Base-by-base conservation (phyloP, 202 grass and related monocot genomes). In the Panicum hallii region DNA sequence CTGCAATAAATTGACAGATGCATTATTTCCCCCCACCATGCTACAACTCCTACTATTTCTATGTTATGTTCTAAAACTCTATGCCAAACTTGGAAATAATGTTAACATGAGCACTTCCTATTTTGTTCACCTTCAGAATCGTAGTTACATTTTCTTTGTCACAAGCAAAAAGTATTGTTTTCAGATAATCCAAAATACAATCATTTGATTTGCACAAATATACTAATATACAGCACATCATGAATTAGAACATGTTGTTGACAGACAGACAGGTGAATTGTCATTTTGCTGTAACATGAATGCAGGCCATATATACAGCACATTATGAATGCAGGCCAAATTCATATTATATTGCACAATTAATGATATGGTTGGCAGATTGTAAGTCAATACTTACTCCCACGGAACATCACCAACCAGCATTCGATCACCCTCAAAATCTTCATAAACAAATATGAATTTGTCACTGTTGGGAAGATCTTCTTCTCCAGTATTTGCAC, bases 361-460 rank as follows among this genome's bases (percentile, higher is more conserved):
- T 52, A 41, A 34, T 38, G 43, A 52, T 3, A 73, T 65, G n/a
- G 61, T 28, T 79, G 53, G 47, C 1, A 3, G 9, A 49, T 68
- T 3, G 1, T 42, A 67, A 23, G 26, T 57, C 1, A 58, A 10
- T 54, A 92, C 93, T 90, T 95, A 98, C 93, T 95, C 81, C 96
- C 96, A 98, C 62, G 95, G 95, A 48, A 98, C 90, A 84, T 98
- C 93, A 23, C 96, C 93, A 52, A 94, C 89, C 64, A 95, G 91
- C 88, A 99, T 94, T 40, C 86, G 82, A 66, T 98, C 93, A 6
- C 91, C 96, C 80, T 95, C 96, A 79, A 92, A 89, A 60, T 98
- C 96, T 87, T 98, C 96, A 47, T 98, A 98, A 0, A 95, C 81
- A 74, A 95, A 91, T 86, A 99, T 77, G 72, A 91, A 89, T 5